Conservation (phyloP, 257 asterid species). For the Solanum rostratum region DNA sequence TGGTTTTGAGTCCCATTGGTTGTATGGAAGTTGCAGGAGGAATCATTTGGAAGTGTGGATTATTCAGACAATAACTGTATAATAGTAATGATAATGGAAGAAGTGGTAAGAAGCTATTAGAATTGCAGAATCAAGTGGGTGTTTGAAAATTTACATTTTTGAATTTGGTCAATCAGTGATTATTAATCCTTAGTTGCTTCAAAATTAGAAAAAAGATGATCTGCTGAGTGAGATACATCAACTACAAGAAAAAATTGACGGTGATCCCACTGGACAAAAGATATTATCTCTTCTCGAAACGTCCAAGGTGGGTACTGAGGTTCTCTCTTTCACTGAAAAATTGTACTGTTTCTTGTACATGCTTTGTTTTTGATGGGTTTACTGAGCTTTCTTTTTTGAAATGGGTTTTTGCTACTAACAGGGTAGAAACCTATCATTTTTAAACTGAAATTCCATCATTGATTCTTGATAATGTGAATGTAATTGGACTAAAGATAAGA, state of each 20-base stretch:
- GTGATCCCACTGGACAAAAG: neutral
- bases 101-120: neutral
- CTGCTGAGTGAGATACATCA: neutral
- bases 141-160: neutral
- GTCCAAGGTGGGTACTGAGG: neutral
- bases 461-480: neutral
- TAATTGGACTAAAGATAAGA: neutral
- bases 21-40: neutral
- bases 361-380: neutral
- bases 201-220: neutral
- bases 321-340: neutral
- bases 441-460: neutral
- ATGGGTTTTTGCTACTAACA: neutral
- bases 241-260: neutral
- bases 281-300: neutral
- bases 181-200: neutral
- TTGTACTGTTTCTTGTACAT: neutral
- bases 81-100: neutral
- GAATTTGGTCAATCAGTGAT: neutral
- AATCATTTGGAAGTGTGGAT: neutral
- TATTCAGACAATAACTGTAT: neutral
- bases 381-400: neutral
- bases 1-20: neutral
- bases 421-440: neutral
- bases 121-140: neutral